Conservation (phyloP, 2,329 filamentous ascomycete species). For the Cercospora sp. region DNA sequence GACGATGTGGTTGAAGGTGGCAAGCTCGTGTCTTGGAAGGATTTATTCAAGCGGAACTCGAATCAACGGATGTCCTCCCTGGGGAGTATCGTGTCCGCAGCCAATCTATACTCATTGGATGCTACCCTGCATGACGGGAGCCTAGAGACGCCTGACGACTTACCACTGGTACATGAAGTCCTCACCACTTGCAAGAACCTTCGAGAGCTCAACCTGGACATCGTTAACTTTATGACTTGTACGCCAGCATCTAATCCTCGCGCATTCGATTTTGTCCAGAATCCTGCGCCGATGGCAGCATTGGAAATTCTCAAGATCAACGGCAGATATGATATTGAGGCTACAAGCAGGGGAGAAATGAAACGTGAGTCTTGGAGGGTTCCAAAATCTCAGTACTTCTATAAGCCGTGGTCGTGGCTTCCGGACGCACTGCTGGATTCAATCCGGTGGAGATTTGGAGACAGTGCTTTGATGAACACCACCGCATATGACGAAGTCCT, state of each 20-base stretch:
- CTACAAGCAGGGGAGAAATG: not conserved
- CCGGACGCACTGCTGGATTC: not conserved
- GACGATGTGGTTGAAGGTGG: not conserved
- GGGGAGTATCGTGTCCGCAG: not conserved
- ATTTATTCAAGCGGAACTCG: not conserved
- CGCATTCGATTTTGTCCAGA: not conserved
- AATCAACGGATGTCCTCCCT: not conserved
- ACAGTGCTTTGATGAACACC: not conserved
- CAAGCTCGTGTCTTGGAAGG: not conserved
- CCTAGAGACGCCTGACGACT: not conserved
- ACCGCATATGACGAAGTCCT: not conserved
- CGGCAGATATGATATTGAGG: not conserved
- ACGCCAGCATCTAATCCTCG: not conserved
- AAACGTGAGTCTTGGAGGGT: not conserved
- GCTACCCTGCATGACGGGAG: not conserved
- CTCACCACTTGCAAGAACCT: not conserved
- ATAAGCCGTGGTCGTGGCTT: not conserved
- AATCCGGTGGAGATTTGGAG: not conserved
- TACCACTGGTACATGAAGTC: not conserved
- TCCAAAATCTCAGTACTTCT: not conserved
- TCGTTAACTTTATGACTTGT: not conserved
- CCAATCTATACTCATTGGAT: not conserved
- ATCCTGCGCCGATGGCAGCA: not conserved
- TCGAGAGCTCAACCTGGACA: not conserved
- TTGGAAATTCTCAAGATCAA: not conserved